Conservation (phyloP, 2,329 filamentous ascomycete species). For the Leptographium galeiforme region DNA sequence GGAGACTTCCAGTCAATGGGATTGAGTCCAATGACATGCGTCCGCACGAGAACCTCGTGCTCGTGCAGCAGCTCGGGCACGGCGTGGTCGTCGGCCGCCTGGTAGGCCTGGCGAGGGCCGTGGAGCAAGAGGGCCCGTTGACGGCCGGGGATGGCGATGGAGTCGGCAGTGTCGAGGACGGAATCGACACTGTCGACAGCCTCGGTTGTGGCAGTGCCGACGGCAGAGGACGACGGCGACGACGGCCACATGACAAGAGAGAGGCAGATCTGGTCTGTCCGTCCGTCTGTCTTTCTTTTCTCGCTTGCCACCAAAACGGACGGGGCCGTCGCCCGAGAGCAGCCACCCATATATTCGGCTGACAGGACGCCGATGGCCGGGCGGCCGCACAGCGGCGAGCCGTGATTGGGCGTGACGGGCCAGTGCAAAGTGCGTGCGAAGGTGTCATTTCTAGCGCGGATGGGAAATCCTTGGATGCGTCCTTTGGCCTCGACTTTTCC, state of each 20-base stretch:
- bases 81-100: constrained; percentile 16
- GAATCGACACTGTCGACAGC: neutral
- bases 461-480: neutral
- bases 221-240: no score
- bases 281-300: no score
- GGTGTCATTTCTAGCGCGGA: constrained; percentile 1
- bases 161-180: neutral
- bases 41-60: constrained; percentile 47
- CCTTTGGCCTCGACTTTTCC: neutral
- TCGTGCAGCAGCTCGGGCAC: constrained; percentile 14
- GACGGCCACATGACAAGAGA: neutral
- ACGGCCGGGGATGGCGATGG: neutral
- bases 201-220: no score
- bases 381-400: neutral
- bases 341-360: no score
- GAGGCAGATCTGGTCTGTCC: neutral
- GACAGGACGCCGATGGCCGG: neutral
- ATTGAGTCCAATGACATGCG: constrained; percentile 55
- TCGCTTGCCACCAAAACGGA: no score
- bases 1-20: constrained; percentile 67
- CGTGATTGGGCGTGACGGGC: neutral
- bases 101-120: constrained; percentile 17
- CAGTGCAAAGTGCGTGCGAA: constrained; percentile 1
- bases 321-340: no score
- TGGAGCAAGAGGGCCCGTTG: constrained; percentile 19